Evolutionary conservation across 208 protist genomes (phyloP).

Genomic region (Leishmania braziliensis): DNA sequence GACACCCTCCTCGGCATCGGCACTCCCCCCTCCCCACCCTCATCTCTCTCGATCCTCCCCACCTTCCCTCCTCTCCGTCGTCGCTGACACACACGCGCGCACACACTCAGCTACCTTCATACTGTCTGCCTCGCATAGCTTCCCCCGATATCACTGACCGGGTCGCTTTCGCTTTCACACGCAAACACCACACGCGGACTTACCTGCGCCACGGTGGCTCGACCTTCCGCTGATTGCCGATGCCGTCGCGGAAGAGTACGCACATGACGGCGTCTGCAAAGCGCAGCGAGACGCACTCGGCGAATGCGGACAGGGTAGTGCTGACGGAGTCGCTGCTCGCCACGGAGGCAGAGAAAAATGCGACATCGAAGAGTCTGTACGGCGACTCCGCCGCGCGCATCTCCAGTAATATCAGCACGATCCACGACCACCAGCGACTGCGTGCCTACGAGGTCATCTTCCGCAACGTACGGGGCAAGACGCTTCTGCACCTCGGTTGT

Average conservation of each 20-base stretch:
- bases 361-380: slow-evolving; percentile 86
- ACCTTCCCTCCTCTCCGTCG: not conserved
- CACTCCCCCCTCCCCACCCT: not conserved
- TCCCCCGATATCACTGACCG: not conserved
- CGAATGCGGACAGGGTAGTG: slow-evolving; percentile 37
- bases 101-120: not conserved
- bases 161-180: not conserved
- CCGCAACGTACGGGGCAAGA: slow-evolving; percentile 80
- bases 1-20: not conserved
- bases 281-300: slow-evolving; percentile 16
- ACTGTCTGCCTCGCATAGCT: not conserved
- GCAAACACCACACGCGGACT: not conserved
- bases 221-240: not conserved
- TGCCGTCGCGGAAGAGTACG: slow-evolving; percentile 21
- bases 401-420: slow-evolving; percentile 66
- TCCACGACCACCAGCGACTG: slow-evolving; percentile 75
- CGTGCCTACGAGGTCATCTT: slow-evolving; percentile 84
- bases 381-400: slow-evolving; percentile 82
- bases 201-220: not conserved
- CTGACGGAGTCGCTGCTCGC: slow-evolving; percentile 78
- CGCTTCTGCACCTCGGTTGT: slow-evolving; percentile 85
- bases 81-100: not conserved
- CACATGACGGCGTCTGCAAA: not conserved
- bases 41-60: not conserved
- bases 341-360: slow-evolving; percentile 83